Conservation (phyloP, 176 grass and related monocot species). For the Avena insularis region DNA sequence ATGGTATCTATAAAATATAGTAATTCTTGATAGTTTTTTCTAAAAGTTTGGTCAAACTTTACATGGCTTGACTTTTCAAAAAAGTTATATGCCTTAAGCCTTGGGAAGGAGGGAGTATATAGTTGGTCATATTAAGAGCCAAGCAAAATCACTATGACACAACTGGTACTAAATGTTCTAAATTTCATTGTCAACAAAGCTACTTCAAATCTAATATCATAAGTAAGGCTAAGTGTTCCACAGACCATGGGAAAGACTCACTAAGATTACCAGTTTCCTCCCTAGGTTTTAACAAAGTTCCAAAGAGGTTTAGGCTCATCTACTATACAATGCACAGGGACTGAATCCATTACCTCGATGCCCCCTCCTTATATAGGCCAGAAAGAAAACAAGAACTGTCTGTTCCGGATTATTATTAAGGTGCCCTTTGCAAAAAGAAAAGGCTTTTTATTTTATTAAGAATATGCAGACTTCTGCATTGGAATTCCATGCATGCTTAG, state of each 20-base stretch:
- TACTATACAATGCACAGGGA: background rate
- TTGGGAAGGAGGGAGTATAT: too few relatives aligned
- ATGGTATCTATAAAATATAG: too few relatives aligned
- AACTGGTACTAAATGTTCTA: background rate
- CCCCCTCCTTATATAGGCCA: background rate
- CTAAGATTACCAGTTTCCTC: constrained; percentile 13
- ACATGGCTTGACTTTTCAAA: too few relatives aligned
- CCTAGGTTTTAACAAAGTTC: background rate
- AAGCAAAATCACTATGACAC: background rate
- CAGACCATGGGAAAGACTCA: constrained; percentile 4
- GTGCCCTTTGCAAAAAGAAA: background rate
- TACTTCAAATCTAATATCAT: background rate
- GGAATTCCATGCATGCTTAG: background rate
- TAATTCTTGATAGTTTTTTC: too few relatives aligned
- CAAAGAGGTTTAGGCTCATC: constrained; percentile 18
- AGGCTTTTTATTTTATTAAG: background rate
- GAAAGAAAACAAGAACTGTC: background rate
- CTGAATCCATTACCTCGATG: constrained; percentile 10
- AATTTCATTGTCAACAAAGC: background rate
- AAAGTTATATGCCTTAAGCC: too few relatives aligned
- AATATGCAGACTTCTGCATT: background rate
- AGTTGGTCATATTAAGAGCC: background rate
- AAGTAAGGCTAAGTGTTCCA: constrained; percentile 8
- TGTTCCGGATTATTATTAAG: background rate
- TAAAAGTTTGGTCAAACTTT: too few relatives aligned